These are phyloP conservation scores for Rhodocollybia butyracea DNA, from an alignment of 768 basidiomycete genomes.

Conservation along the genomic window DNA sequence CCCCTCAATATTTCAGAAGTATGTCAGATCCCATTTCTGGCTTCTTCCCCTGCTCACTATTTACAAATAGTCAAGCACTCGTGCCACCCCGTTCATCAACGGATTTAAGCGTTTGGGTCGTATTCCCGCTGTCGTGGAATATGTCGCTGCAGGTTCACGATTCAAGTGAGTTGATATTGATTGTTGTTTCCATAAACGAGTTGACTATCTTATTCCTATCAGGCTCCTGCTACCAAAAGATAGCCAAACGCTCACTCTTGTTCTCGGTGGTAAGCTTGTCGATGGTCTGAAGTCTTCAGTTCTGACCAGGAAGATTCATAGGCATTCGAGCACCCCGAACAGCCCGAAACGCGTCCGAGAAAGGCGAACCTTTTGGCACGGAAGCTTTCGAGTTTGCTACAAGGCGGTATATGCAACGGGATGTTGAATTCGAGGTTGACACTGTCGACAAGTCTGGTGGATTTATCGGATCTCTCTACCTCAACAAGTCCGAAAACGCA, in stretches of 20 bases:
- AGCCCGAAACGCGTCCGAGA: slow-evolving; percentile 76
- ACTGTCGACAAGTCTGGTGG: slow-evolving; percentile 92
- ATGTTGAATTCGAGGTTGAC: slow-evolving; percentile 91
- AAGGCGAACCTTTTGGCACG: slow-evolving; percentile 82
- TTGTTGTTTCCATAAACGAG: slow-evolving; percentile 1
- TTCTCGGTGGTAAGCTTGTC: slow-evolving; percentile 64
- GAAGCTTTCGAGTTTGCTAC: slow-evolving; percentile 82
- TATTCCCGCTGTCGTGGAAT: slow-evolving; percentile 86
- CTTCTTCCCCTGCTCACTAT: slow-evolving; percentile 6
- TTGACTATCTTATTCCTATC: slow-evolving; percentile 1
- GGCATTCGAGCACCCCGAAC: slow-evolving; percentile 90
- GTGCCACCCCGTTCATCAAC: slow-evolving; percentile 85
- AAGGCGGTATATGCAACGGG: slow-evolving; percentile 87
- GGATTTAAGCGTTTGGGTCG: slow-evolving; percentile 88
- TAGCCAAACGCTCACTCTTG: slow-evolving; percentile 90
- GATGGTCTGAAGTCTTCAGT: background rate
- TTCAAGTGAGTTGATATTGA: slow-evolving; percentile 66
- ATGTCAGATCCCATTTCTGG: background rate
- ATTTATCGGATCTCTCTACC: slow-evolving; percentile 85
- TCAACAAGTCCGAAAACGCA: slow-evolving; percentile 84
- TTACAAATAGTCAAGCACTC: slow-evolving; percentile 48
- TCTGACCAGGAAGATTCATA: slow-evolving; percentile 21
- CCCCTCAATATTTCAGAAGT: slow-evolving; percentile 94
- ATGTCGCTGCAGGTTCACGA: slow-evolving; percentile 89
- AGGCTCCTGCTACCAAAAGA: slow-evolving; percentile 83